Base-by-base conservation (phyloP, 768 basidiomycete species). In the Amanita phalloides region DNA sequence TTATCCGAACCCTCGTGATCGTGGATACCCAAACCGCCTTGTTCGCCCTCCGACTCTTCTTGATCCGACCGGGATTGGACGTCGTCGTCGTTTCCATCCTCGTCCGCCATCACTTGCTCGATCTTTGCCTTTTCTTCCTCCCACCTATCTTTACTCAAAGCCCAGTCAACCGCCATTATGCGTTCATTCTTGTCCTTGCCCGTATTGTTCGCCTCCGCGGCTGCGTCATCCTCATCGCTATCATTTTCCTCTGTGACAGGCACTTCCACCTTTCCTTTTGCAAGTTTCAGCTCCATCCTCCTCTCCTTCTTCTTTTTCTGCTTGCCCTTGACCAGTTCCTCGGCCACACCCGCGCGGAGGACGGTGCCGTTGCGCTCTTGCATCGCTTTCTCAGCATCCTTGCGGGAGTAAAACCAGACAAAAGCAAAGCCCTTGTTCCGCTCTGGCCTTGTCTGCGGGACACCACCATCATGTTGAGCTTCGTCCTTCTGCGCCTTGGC, bases 91-190 rank as follows among this genome's bases (percentile, higher is more conserved):
- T 66, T 66, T 28, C 57, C 61, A 39, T 37, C 54, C 57, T 14
- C 60, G 60, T 53, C 58, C 58, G 14, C 58, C 62, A 21, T 58
- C 61, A 4, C 59, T 55, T 5, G 58, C 58, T 68, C 71, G 49
- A 76, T 53, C 62, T 82, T 80, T 42, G 75, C 76, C 66, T 81
- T 79, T 58, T 84, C 86, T 62, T 86, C 82, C 64, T 90, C 76
- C 90, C 90, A 96, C 66, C 82, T 86, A 45, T 89, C 86, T 68
- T 96, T 95, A 64, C 91, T 90, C 63, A 97, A 66, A 3, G 93
- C 95, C 90, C 92, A 97, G 69, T 97, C 94, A 25, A 98, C 95
- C 6, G 92, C 91, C 36, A 95, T 88, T 13, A 81, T 69, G 48
- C 92, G 72, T 61, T 78, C 80, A 1, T 64, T 68, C 54, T 66